Percentiles rank a stretch among this genome's conserved stretches.
Evolutionary conservation across 768 basidiomycete species (phyloP).

Genomic region (Lentinula boryana): DNA sequence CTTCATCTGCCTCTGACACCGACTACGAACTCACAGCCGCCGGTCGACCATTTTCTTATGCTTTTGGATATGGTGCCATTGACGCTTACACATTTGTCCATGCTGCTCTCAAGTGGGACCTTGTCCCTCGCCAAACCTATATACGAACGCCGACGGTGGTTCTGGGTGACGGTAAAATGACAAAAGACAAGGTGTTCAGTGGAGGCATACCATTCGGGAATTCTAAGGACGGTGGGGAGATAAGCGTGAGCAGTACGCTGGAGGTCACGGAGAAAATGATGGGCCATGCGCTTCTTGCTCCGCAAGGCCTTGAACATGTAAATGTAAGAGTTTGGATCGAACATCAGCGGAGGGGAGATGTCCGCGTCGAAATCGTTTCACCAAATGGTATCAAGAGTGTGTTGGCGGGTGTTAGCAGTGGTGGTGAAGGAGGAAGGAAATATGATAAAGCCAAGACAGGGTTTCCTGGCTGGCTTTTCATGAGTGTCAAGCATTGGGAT

Average conservation of each 20-base stretch:
- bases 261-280: constrained; percentile 64
- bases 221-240: constrained; percentile 44
- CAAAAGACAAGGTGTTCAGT: constrained; percentile 41
- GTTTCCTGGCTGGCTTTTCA: constrained; percentile 91
- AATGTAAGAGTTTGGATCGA: constrained; percentile 90
- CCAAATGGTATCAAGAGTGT: constrained; percentile 85
- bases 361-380: constrained; percentile 84
- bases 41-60: constrained; percentile 70
- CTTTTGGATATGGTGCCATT: constrained; percentile 91
- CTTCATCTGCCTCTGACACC: constrained; percentile 31
- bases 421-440: constrained; percentile 70
- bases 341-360: constrained; percentile 81
- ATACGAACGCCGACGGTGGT: constrained; percentile 64
- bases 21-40: constrained; percentile 83
- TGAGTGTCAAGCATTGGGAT: constrained; percentile 98
- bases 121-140: constrained; percentile 95
- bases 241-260: constrained; percentile 57
- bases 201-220: constrained; percentile 64
- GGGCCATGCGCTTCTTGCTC: constrained; percentile 62
- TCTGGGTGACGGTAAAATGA: constrained; percentile 43
- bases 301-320: constrained; percentile 77
- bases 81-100: constrained; percentile 81
- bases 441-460: constrained; percentile 64
- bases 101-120: constrained; percentile 74
- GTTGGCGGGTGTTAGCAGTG: constrained; percentile 66